Evolutionary conservation across 805 yeast species (phyloP).

Genomic region (Candida tallmaniae): DNA sequence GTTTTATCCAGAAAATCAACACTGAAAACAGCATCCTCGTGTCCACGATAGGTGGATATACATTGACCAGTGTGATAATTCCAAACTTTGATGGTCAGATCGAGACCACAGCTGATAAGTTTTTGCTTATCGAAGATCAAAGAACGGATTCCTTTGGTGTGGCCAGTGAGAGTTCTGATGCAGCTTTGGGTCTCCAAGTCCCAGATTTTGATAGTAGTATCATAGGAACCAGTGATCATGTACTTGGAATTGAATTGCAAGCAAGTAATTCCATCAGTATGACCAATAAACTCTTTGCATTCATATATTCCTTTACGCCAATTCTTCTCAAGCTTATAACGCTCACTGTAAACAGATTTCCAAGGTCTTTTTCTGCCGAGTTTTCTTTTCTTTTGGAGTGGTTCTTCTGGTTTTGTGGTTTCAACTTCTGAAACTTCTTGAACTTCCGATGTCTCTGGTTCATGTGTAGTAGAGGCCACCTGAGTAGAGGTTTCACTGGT

Average conservation of each 20-base stretch:
- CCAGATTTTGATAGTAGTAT: constrained; percentile 91
- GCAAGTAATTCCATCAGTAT: constrained; percentile 83
- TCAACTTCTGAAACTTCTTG: not conserved
- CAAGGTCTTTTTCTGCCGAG: constrained; percentile 61
- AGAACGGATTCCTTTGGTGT: constrained; percentile 80
- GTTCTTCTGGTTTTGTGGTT: not conserved
- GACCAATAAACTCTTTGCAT: constrained; percentile 68
- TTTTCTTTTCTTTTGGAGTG: constrained; percentile 7
- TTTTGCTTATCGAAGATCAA: constrained; percentile 84
- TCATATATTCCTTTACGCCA: constrained; percentile 84
- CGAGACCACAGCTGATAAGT: constrained; percentile 88
- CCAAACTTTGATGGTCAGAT: constrained; percentile 92
- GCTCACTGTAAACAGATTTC: constrained; percentile 90
- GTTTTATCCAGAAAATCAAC: constrained; percentile 77
- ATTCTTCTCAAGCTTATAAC: constrained; percentile 86
- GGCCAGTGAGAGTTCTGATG: constrained; percentile 79
- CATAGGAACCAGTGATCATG: constrained; percentile 89
- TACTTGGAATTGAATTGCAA: constrained; percentile 73
- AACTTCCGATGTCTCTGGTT: not conserved
- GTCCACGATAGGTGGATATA: constrained; percentile 90
- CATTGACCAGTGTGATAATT: constrained; percentile 93
- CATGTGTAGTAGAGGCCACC: not conserved
- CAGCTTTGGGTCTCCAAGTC: constrained; percentile 75
- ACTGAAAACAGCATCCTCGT: constrained; percentile 76
- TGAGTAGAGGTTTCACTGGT: not conserved